phyloP scores from a whole-genome alignment of 345 rosid genomes.

The Acer campestre region DNA sequence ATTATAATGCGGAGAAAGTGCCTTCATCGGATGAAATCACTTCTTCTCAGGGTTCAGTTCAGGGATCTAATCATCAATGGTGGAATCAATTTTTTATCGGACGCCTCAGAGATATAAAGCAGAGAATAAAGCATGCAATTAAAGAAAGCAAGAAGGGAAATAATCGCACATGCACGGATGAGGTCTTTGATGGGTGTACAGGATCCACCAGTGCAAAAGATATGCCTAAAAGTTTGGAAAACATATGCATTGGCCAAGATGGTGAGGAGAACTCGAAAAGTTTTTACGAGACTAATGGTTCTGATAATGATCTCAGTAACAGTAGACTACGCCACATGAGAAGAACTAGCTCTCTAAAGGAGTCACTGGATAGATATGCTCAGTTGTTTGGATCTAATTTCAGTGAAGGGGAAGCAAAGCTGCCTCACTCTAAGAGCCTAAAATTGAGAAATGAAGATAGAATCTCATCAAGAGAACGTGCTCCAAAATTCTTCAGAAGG shows the following conservation, averaged over 20 bases:
- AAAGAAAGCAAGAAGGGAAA: constrained; percentile 44
- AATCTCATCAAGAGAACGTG: constrained; percentile 22
- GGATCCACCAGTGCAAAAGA: constrained; percentile 23
- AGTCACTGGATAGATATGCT: constrained; percentile 57
- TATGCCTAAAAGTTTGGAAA: constrained; percentile 10
- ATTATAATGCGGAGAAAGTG: constrained; percentile 11
- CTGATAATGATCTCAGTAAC: constrained; percentile 23
- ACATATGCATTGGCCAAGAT: constrained; percentile 18
- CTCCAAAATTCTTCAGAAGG: constrained; percentile 57
- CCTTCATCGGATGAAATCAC: constrained; percentile 1
- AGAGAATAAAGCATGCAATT: constrained; percentile 53
- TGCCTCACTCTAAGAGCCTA: constrained; percentile 63
- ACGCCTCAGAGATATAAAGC: constrained; percentile 59
- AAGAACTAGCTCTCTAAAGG: constrained; percentile 53
- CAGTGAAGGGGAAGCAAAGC: constrained; percentile 37
- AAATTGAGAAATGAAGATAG: constrained; percentile 55
- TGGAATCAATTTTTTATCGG: constrained; percentile 49
- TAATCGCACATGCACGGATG: constrained; percentile 1
- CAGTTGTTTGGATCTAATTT: constrained; percentile 49
- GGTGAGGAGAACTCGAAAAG: constrained; percentile 16
- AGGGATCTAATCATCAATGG: constrained; percentile 39
- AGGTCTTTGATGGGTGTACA: constrained; percentile 2
- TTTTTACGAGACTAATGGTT: constrained; percentile 18
- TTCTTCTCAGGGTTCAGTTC: constrained; percentile 24
- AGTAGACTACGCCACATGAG: constrained; percentile 16